Evolutionary conservation across 345 rosid species (phyloP).

Genomic region (Lepidium africanum): DNA sequence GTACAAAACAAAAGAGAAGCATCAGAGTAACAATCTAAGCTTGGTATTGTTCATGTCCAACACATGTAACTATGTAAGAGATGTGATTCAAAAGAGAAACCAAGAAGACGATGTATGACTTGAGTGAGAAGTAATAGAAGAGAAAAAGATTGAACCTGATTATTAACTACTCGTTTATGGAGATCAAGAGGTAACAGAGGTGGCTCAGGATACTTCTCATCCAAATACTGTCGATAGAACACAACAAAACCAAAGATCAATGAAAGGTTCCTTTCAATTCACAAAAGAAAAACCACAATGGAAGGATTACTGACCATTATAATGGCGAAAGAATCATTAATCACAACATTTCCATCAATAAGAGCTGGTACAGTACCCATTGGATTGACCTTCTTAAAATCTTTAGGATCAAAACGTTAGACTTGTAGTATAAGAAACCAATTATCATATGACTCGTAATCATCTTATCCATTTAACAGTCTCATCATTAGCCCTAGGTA

Average conservation of each 20-base stretch:
- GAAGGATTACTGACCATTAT: constrained; percentile 18
- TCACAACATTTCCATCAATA: constrained; percentile 58
- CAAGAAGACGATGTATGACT: background rate
- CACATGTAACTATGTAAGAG: background rate
- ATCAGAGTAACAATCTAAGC: background rate
- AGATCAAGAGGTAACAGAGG: constrained; percentile 62
- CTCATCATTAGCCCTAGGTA: no score
- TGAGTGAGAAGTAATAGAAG: background rate
- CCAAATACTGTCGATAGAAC: constrained; percentile 47
- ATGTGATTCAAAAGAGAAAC: background rate
- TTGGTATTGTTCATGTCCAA: background rate
- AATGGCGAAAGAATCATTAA: constrained; percentile 78
- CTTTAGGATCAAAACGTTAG: constrained; percentile 22
- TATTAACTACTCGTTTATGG: constrained; percentile 51
- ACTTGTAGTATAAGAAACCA: background rate
- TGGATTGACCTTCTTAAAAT: constrained; percentile 69
- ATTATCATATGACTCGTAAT: no score
- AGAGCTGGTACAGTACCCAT: constrained; percentile 68
- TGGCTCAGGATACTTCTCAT: constrained; percentile 71
- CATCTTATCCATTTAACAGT: no score
- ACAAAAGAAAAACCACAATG: background rate
- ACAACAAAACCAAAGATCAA: background rate
- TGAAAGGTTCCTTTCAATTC: background rate
- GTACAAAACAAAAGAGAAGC: background rate
- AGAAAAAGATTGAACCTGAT: constrained; percentile 34